Conservation (phyloP, 2,329 filamentous ascomycete species). For the Colletotrichum lupini region DNA sequence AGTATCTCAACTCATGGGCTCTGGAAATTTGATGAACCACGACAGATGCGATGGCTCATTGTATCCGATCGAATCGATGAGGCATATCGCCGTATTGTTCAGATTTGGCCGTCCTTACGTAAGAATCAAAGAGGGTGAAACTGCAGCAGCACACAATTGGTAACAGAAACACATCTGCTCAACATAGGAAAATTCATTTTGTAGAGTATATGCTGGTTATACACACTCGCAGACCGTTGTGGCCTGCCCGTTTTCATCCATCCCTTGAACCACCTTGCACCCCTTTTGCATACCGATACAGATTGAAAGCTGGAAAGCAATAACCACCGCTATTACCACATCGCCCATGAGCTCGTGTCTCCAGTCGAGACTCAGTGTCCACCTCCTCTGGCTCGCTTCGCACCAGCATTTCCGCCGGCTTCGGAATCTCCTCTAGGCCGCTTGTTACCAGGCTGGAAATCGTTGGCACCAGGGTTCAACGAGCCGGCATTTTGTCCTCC, state of each 20-base stretch:
- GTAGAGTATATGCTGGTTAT: conserved; percentile 31
- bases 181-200: conserved; percentile 30
- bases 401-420: conserved; percentile 50
- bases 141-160: not conserved
- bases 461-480: conserved; percentile 63
- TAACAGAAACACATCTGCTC: not conserved
- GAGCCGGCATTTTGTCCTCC: conserved; percentile 49
- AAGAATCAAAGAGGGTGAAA: not conserved
- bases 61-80: too few species aligned
- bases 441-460: conserved; percentile 69
- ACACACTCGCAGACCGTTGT: conserved; percentile 8
- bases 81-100: not conserved
- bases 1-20: too few species aligned
- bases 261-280: not conserved
- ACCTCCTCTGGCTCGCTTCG: conserved; percentile 55
- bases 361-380: conserved; percentile 41
- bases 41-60: too few species aligned
- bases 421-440: conserved; percentile 65
- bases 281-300: conserved; percentile 27
- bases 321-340: conserved; percentile 6
- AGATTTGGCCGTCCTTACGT: not conserved
- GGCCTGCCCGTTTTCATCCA: conserved; percentile 7
- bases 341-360: conserved; percentile 1
- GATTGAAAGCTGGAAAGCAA: conserved; percentile 4
- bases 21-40: too few species aligned